Evolutionary conservation across 2,329 filamentous ascomycete genomes (phyloP).

Genomic region (Botrytis elliptica): DNA sequence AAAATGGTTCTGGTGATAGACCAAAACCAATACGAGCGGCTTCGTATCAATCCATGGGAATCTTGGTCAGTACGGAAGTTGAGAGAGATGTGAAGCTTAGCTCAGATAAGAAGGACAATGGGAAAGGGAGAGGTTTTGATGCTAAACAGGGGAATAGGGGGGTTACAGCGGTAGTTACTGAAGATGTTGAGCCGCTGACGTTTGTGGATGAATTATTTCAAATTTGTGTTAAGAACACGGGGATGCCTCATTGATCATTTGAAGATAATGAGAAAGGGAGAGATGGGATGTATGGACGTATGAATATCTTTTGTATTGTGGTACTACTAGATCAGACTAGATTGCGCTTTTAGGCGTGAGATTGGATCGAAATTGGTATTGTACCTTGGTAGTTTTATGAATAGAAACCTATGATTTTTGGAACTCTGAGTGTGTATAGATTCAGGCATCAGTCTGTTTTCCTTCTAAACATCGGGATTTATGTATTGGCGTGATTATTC

Average conservation of each 20-base stretch:
- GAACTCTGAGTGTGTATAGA: neutral
- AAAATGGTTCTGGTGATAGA: neutral
- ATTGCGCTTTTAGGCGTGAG: neutral
- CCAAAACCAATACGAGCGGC: neutral
- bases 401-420: neutral
- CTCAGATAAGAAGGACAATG: neutral
- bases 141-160: neutral
- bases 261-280: accelerated
- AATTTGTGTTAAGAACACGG: slow-evolving; percentile 19
- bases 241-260: slow-evolving; percentile 6
- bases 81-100: slow-evolving; percentile 11
- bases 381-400: neutral
- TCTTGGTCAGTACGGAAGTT: slow-evolving; percentile 20
- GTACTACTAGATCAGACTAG: neutral
- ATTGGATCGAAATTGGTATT: neutral
- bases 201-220: slow-evolving; percentile 23
- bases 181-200: slow-evolving; percentile 19
- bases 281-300: neutral
- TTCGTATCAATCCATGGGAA: slow-evolving; percentile 15
- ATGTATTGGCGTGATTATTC: neutral
- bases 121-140: neutral
- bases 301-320: neutral
- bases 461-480: accelerated
- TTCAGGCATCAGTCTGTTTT: neutral
- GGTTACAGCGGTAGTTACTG: slow-evolving; percentile 5